A percentile compares a stretch with the other conserved stretches of the same genome.
These are phyloP conservation scores for Colletotrichum incanum DNA, from an alignment of 2,329 filamentous ascomycete species.

Conservation along the genomic window DNA sequence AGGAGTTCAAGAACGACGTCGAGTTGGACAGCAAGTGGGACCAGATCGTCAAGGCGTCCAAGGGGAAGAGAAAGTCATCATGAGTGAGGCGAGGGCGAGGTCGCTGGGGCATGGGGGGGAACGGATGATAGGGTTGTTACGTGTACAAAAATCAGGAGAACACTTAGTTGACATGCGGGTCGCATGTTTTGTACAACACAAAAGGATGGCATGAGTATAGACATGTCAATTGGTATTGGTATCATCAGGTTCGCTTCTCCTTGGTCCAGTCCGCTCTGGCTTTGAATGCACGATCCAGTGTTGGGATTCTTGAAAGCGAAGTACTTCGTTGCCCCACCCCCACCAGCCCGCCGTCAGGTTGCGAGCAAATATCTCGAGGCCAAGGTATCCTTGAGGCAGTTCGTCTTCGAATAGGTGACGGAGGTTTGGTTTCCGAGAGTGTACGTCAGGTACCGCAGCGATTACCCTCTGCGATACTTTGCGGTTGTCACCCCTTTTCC, in stretches of 20 bases:
- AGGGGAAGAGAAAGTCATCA: conserved; percentile 45
- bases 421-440: conserved; percentile 85
- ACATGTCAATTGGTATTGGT: conserved; percentile 39
- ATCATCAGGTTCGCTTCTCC: conserved; percentile 12
- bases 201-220: conserved; percentile 45
- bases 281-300: conserved; percentile 58
- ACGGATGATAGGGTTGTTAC: neutral
- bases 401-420: conserved; percentile 71
- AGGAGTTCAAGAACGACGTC: conserved; percentile 61
- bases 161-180: conserved; percentile 29
- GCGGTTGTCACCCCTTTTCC: conserved; percentile 54
- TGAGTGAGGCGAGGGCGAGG: conserved; percentile 21
- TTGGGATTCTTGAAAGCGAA: conserved; percentile 76
- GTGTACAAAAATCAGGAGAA: conserved; percentile 35
- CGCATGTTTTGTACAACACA: conserved; percentile 45
- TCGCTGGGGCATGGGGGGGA: neutral
- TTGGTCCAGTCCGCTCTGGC: neutral
- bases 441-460: conserved; percentile 80
- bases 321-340: conserved; percentile 82
- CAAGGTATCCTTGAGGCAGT: conserved; percentile 67
- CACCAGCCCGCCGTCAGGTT: conserved; percentile 84
- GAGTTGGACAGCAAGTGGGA: conserved; percentile 47
- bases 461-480: conserved; percentile 68
- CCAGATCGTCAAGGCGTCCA: conserved; percentile 48
- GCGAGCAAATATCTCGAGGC: conserved; percentile 84